Evolutionary conservation across 176 grass and related monocot species (phyloP), one percentile per base, ranked within the genome.

Genomic region (Musa itinerans): DNA sequence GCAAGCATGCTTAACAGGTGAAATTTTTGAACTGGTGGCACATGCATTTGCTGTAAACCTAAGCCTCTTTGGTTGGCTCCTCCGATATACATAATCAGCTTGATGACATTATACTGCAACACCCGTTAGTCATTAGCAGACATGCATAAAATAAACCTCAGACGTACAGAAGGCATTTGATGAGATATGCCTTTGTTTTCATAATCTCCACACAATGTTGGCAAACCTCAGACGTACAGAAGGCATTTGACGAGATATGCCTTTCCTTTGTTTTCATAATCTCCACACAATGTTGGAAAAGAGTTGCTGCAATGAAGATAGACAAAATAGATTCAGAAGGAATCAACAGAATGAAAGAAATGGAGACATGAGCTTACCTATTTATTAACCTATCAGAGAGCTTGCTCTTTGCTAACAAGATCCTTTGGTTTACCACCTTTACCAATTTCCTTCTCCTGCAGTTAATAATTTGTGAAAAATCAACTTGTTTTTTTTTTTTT

Each of bases 391-490:
- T 73, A 54, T 73, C 52, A 74, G 21, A 74, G 3, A 29, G 52
- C 52, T 74, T 74, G 72, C 8, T 7, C 53, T 34, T 74, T 74
- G 10, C 8, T 17, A 29, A 51, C 72, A 25, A 56, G 11, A 12
- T 74, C 53, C 53, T 74, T 74, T 16, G 4, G 23, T 6, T 43
- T 34, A 34, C 3, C 29, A 34, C 3, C 29, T 56, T 57, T 74
- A 56, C 21, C 53, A 54, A 24, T 13, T 57, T 74, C 72, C 10
- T 25, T 73, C 9, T 71, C 68, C 72, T 74, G 52, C 53, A 58
- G 25, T 24, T 22, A 27, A 74, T 29, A 29, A 3, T 15, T 12
- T 26, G 22, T 21, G 24, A 5, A 57, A 56, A 17, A 51, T 71
- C 11, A 51, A 71, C 34, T 43, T 43, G 34, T 4, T 6, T 43